Percentiles rank a stretch among this genome's conserved stretches.
Conservation (phyloP, 495 filamentous ascomycete species). For the Penicillium silybi region DNA sequence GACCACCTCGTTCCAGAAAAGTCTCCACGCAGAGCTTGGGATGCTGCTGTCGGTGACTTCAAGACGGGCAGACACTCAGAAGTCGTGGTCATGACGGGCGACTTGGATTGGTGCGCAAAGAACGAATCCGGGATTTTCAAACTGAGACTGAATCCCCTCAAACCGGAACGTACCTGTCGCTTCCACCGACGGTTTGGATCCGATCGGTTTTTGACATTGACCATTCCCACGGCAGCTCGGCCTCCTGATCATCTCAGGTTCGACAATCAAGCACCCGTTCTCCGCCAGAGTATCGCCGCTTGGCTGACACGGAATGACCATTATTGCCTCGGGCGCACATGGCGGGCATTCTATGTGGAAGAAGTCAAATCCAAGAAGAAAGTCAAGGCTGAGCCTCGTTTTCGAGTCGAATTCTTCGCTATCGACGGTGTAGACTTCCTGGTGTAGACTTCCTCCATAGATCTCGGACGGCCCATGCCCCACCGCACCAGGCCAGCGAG, state of each 20-base stretch:
- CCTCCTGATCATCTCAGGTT: conserved; percentile 34
- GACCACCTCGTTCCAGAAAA: conserved; percentile 35
- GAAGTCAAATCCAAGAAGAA: conserved; percentile 37
- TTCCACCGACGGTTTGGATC: conserved; percentile 47
- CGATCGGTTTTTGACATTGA: conserved; percentile 44
- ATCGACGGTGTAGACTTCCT: conserved; percentile 44
- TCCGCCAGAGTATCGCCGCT: conserved; percentile 33
- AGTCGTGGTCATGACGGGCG: conserved; percentile 39
- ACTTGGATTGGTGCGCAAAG: conserved; percentile 36
- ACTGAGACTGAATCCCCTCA: conserved; percentile 39
- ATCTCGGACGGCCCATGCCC: conserved; percentile 8
- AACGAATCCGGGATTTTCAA: conserved; percentile 37
- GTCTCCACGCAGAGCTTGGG: conserved; percentile 38
- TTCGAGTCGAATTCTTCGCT: conserved; percentile 53
- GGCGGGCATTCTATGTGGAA: conserved; percentile 47
- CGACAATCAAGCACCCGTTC: conserved; percentile 17
- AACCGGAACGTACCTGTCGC: conserved; percentile 41
- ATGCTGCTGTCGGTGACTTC: conserved; percentile 32
- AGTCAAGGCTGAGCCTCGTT: conserved; percentile 22
- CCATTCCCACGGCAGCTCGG: conserved; percentile 33
- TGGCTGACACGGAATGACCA: conserved; percentile 45
- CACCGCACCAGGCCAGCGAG: conserved; percentile 18
- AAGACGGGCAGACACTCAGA: conserved; percentile 36
- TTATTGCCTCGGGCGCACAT: conserved; percentile 39
- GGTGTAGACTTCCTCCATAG: conserved; percentile 39